Base-by-base conservation (phyloP, 2,329 filamentous ascomycete species). In the Aspergillus pseudoglaucus region DNA sequence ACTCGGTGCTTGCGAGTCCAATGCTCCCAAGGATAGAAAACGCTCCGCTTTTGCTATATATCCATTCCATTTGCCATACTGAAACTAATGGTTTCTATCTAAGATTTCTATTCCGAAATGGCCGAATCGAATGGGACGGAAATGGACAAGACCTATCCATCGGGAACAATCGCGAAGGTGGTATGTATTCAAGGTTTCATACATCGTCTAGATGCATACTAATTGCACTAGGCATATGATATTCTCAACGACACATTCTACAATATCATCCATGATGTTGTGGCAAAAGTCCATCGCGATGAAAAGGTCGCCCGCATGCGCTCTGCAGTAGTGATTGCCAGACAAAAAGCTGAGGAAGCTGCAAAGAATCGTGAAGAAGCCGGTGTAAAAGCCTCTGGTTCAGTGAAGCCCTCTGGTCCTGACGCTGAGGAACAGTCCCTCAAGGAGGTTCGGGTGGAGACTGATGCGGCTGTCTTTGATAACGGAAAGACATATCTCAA, bases 271-370 rank as follows among this genome's bases (percentile, higher is more conserved):
- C 77, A 82, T 63, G 76, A 79, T 56, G 74, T 80, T 20, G 76
- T 81, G 46, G 69, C 80, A 25, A 73, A 78, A 53, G 76, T 75
- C 27, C 81, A 84, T 59, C 78, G 78, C 52, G 72, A 78, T 48
- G 80, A 83, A 62, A 83, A 83, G 66, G 67, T 78, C 51, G 73
- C 80, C 38, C 76, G 80, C 48, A 79, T 79, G 75, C 75, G 75
- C 66, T 66, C 77, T 57, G 66, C 77, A 50, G 63, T 73, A 23
- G 60, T 73, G 20, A 51, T 69, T 38, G 67, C 70, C 33, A 62
- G 69, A 51, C 70, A 74, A 49, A 67, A 67, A 51, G 72, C 71
- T 4, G 71, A 74, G 42, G 68, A 71, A 47, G 62, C 59, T 18
- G 55, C 53, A 33, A 54, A 59, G 20, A 56, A 59, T 25, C 62